Base-by-base conservation (phyloP, 1,139 yeast species). In the Candida sojae region DNA sequence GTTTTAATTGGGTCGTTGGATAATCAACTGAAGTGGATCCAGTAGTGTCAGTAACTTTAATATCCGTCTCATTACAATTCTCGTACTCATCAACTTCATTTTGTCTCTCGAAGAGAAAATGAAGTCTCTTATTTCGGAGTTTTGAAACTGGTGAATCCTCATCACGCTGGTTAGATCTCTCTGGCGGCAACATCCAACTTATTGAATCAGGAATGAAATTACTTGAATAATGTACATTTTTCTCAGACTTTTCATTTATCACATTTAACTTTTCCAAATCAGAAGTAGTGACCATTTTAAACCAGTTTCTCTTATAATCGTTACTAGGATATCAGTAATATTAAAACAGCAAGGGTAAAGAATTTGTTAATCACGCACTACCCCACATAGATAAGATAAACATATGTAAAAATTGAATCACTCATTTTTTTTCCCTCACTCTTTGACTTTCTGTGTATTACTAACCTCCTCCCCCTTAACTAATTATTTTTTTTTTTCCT, bases 251-350 rank as follows among this genome's bases (percentile, higher is more conserved):
- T 6, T 45, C 44, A 36, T 48, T 44, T 26, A 45, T 23, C 10
- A 30, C 40, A 21, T 51, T 47, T 23, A 50, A 36, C 12, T 41
- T 39, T 21, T 51, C 46, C 4, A 51, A 31, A 28, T 51, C 50
- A 7, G 52, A 48, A 3, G 52, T 39, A 9, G 53, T 52, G 8
- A 53, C 54, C 55, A 52, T 51, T n/a, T 2, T 36, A 6, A 12
- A 13, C 9, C 29, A 26, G 9, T 26, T 26, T 26, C 29, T 26
- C 5, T 6, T 6, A 6, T 2, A 4, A 26, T 26, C 9, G 4
- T 26, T 6, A 26, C 4, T 8, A 26, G 9, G 29, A 8, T 26
- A 8, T 26, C 6, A 28, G 25, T 36, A 30, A 36, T 36, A 30
- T 36, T 30, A 36, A 11, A 30, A 9, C 30, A 26, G 29, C 39